These are phyloP conservation scores for Beauveria scarabaeidicola DNA, from an alignment of 2,329 filamentous ascomycete species.

Conservation along the genomic window DNA sequence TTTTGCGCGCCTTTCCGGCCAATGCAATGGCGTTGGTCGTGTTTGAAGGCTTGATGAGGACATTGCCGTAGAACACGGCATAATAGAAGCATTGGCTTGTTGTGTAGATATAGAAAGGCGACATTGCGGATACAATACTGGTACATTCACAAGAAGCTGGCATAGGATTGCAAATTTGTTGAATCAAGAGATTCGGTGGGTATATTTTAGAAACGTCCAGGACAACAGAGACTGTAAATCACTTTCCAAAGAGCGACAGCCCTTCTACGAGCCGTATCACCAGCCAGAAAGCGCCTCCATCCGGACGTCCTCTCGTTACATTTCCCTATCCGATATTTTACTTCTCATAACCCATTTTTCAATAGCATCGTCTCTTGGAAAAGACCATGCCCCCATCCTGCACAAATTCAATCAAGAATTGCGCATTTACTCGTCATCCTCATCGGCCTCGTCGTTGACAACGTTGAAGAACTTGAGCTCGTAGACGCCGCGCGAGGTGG, in stretches of 20 bases:
- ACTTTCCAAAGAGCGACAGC: neutral
- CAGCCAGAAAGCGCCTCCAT: conserved; percentile 1
- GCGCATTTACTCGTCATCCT: conserved; percentile 83
- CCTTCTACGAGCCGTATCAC: conserved; percentile 2
- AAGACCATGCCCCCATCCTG: neutral
- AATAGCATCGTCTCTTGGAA: neutral
- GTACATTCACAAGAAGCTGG: neutral
- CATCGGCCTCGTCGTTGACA: conserved; percentile 93
- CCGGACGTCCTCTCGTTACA: neutral
- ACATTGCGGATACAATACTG: neutral
- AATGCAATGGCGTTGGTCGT: conserved; percentile 90
- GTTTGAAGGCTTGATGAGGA: conserved; percentile 85
- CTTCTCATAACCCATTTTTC: neutral
- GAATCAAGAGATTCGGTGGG: conserved; percentile 8
- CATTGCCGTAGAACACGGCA: conserved; percentile 34
- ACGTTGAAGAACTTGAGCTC: conserved; percentile 99
- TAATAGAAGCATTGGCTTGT: neutral
- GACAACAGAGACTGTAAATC: neutral
- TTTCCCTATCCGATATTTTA: neutral
- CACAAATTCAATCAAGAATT: conserved; percentile 12
- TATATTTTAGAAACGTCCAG: conserved; percentile 1
- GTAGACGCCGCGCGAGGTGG: conserved; percentile 96
- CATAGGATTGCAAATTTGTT: neutral
- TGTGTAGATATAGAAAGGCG: neutral
- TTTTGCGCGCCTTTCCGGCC: conserved; percentile 86